These are phyloP conservation scores for Obelidium mucronatum DNA, from an alignment of 192 early-diverging fungal genomes.

Conservation along the genomic window DNA sequence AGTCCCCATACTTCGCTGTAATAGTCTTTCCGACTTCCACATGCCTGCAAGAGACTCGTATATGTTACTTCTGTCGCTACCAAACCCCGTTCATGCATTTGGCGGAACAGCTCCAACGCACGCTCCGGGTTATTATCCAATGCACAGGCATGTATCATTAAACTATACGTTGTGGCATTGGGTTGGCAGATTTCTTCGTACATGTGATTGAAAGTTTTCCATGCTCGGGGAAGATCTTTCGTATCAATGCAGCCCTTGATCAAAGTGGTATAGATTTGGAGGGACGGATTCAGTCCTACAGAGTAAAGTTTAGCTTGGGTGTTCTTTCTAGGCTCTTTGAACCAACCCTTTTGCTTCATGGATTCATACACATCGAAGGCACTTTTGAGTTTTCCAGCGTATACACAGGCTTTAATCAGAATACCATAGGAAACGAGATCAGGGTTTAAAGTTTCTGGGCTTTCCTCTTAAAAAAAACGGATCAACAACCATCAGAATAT, in stretches of 20 bases:
- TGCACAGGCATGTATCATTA: constrained; percentile 94
- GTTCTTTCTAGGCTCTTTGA: too few relatives aligned
- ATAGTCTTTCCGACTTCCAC: constrained; percentile 79
- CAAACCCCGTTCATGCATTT: constrained; percentile 78
- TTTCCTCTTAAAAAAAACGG: constrained; percentile 33
- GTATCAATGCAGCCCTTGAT: constrained; percentile 82
- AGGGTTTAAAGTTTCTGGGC: constrained; percentile 47
- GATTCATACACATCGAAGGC: constrained; percentile 79
- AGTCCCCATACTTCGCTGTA: constrained; percentile 83
- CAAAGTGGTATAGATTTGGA: constrained; percentile 78
- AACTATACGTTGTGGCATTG: constrained; percentile 78
- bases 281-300: constrained; percentile 44
- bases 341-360: constrained; percentile 66
- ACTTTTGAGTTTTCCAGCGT: constrained; percentile 62
- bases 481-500: too few relatives aligned
- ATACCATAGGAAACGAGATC: constrained; percentile 73
- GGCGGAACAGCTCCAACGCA: constrained; percentile 90
- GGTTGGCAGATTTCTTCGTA: constrained; percentile 77
- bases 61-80: constrained; percentile 85
- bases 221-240: constrained; percentile 78
- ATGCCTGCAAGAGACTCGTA: constrained; percentile 87
- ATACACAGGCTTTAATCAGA: constrained; percentile 75
- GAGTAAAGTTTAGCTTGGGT: constrained; percentile 43
- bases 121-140: constrained; percentile 83
- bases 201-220: constrained; percentile 91